These are phyloP conservation scores for Fusarium sp. DNA, from an alignment of 2,329 filamentous ascomycete genomes.

Conservation along the genomic window DNA sequence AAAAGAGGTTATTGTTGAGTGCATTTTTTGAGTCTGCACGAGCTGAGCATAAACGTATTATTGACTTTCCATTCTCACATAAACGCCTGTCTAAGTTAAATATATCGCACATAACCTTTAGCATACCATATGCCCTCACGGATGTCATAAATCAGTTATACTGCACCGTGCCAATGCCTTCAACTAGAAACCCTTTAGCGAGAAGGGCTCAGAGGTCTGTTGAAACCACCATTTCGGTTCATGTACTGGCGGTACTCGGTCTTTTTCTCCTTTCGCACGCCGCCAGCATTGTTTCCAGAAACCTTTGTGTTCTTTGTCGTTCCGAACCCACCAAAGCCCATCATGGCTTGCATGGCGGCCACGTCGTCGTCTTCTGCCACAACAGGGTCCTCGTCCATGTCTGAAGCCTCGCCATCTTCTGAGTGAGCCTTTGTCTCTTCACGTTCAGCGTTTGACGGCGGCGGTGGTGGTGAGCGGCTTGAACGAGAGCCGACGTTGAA, in stretches of 20 bases:
- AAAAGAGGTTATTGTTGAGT: not conserved
- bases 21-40: not conserved
- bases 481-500: constrained; percentile 52
- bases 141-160: constrained; percentile 12
- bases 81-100: constrained; percentile 2
- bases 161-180: not conserved
- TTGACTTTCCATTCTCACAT: not conserved
- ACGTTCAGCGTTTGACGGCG: constrained; percentile 13
- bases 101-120: not conserved
- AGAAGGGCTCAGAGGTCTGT: constrained; percentile 77
- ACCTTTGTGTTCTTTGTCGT: constrained; percentile 92
- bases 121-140: not conserved
- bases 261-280: constrained; percentile 91
- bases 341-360: constrained; percentile 82
- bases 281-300: constrained; percentile 86
- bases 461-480: constrained; percentile 45
- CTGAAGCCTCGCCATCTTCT: constrained; percentile 26
- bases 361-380: constrained; percentile 72
- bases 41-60: not conserved
- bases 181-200: constrained; percentile 48
- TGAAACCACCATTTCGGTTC: constrained; percentile 86
- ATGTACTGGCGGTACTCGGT: constrained; percentile 97
- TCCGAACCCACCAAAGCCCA: constrained; percentile 91
- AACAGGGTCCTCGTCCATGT: constrained; percentile 41
- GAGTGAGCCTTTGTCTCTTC: constrained; percentile 38